Percentiles rank a stretch among this genome's conserved stretches.
Evolutionary conservation across 371 early-diverging fungal genomes (phyloP).

Genomic region (Gilbertella persicaria): DNA sequence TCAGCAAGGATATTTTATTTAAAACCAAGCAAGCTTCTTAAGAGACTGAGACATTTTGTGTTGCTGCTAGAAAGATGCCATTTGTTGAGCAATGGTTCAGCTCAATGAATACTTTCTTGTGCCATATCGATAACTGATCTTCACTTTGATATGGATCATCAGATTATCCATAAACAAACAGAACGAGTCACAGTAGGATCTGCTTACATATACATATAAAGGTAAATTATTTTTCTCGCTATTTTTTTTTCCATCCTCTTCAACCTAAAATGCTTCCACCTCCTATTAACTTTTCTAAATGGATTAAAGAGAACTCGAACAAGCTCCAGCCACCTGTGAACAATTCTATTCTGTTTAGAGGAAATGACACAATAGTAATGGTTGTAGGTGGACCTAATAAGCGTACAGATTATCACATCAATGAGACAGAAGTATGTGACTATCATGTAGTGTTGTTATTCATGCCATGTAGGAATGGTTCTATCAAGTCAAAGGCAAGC

Average conservation of each 20-base stretch:
- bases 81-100: too few species aligned
- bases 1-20: too few species aligned
- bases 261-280: conserved; percentile 47
- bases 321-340: conserved; percentile 93
- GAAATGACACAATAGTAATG: conserved; percentile 86
- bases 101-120: too few species aligned
- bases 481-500: conserved; percentile 90
- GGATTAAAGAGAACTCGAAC: conserved; percentile 83
- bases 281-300: conserved; percentile 88
- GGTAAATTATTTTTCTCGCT: not conserved
- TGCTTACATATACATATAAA: too few species aligned
- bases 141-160: too few species aligned
- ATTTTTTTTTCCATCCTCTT: conserved; percentile 11
- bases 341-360: conserved; percentile 86
- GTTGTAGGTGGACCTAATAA: conserved; percentile 85
- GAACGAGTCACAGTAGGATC: too few species aligned
- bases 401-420: conserved; percentile 93
- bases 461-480: conserved; percentile 94
- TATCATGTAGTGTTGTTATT: not conserved
- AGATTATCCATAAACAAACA: too few species aligned
- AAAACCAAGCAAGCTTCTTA: too few species aligned
- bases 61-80: too few species aligned
- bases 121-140: too few species aligned
- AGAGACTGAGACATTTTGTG: too few species aligned
- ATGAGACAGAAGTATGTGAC: conserved; percentile 83